Evolutionary conservation across 2,329 filamentous ascomycete species (phyloP).

Genomic region (Pseudogymnoascus sp.): DNA sequence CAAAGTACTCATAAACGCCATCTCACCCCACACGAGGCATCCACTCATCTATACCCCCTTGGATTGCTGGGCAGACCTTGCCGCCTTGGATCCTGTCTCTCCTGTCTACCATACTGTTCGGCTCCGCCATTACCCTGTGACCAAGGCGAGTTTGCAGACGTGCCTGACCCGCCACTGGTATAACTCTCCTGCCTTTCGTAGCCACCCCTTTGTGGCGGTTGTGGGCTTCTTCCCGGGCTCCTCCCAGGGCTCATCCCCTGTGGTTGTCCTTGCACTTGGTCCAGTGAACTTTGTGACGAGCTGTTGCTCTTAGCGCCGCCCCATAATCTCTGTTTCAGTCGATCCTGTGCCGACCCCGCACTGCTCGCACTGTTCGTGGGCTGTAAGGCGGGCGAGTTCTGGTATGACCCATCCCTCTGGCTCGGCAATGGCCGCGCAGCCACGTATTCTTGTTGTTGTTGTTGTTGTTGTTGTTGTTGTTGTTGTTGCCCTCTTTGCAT

Average conservation of each 20-base stretch:
- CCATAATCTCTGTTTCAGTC: slow-evolving; percentile 73
- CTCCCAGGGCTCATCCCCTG: neutral
- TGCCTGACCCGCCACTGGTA: neutral
- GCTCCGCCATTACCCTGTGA: neutral
- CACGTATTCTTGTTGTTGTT: slow-evolving; percentile 15
- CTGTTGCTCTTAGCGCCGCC: slow-evolving; percentile 27
- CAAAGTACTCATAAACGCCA: neutral
- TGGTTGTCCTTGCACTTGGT: neutral
- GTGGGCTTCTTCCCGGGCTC: neutral
- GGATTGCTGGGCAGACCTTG: slow-evolving; percentile 3
- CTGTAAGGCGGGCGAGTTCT: slow-evolving; percentile 35
- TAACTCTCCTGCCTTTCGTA: neutral
- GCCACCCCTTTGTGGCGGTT: neutral
- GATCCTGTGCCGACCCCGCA: slow-evolving; percentile 63
- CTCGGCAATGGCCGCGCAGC: slow-evolving; percentile 58
- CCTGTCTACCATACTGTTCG: neutral
- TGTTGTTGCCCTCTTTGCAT: slow-evolving; percentile 12
- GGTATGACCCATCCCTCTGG: slow-evolving; percentile 67
- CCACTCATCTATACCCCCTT: neutral
- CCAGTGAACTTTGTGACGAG: slow-evolving; percentile 1
- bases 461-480: slow-evolving; percentile 8
- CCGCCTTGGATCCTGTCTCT: neutral
- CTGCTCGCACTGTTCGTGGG: slow-evolving; percentile 20
- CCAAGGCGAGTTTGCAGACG: neutral
- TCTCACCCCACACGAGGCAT: neutral